A percentile compares a stretch with the other conserved stretches of the same genome.
Conservation (phyloP, 345 rosid species). For the Kandelia obovata region DNA sequence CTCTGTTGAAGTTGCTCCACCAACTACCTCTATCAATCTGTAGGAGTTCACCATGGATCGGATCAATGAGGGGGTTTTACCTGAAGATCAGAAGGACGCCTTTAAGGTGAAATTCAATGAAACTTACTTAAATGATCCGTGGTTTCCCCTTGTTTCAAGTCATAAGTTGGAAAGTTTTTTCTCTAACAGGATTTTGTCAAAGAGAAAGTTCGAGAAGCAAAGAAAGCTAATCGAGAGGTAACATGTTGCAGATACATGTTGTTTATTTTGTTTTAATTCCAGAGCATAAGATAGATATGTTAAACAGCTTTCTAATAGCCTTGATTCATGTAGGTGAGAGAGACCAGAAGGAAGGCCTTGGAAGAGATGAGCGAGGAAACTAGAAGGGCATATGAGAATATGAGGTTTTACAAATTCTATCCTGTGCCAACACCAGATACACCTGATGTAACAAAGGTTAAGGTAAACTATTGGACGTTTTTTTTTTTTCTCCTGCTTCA, state of each 20-base stretch:
- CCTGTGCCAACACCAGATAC: conserved; percentile 65
- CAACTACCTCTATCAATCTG: conserved; percentile 11
- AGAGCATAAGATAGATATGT: neutral
- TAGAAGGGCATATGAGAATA: conserved; percentile 53
- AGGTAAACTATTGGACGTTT: conserved; percentile 38
- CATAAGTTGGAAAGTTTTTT: neutral
- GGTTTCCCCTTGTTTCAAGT: neutral
- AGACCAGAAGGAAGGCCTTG: conserved; percentile 70
- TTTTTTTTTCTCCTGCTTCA: neutral
- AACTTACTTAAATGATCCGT: conserved; percentile 10
- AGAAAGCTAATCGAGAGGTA: conserved; percentile 85
- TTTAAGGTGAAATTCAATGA: conserved; percentile 50
- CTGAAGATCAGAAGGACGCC: conserved; percentile 80
- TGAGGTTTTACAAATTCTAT: conserved; percentile 93
- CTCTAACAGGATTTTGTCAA: conserved; percentile 62
- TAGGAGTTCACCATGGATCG: conserved; percentile 70
- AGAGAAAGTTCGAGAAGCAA: conserved; percentile 83
- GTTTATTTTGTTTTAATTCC: neutral
- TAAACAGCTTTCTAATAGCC: neutral
- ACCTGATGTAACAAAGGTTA: conserved; percentile 67
- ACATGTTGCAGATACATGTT: neutral
- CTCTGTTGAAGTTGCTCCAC: conserved; percentile 3
- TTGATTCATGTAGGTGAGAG: conserved; percentile 60
- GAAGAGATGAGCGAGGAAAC: conserved; percentile 84
- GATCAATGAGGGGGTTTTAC: conserved; percentile 58